phyloP scores from a whole-genome alignment of 768 basidiomycete species.

The Leccinum broughii region DNA sequence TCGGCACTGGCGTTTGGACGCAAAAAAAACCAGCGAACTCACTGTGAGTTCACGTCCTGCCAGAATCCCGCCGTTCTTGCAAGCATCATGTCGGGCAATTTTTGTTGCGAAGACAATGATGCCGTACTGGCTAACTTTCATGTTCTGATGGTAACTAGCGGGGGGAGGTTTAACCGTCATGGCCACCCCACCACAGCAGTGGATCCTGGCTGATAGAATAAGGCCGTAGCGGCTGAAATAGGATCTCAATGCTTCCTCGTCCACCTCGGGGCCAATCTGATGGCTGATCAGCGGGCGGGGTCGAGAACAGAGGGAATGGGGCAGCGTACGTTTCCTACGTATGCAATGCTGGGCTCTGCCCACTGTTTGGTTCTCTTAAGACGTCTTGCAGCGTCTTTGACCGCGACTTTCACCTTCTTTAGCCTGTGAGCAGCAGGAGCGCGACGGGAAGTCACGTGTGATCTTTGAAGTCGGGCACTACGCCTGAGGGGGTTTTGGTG shows the following conservation, averaged over 20 bases:
- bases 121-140: slow-evolving; percentile 50
- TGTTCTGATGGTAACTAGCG: slow-evolving; percentile 35
- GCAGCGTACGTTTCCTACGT: slow-evolving; percentile 61
- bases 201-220: slow-evolving; percentile 24
- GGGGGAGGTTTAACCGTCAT: slow-evolving; percentile 28
- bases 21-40: slow-evolving; percentile 19
- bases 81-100: slow-evolving; percentile 41
- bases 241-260: slow-evolving; percentile 22
- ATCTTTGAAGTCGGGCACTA: slow-evolving; percentile 8
- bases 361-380: slow-evolving; percentile 7
- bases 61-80: slow-evolving; percentile 42
- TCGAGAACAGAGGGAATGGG: not conserved
- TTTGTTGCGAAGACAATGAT: slow-evolving; percentile 45
- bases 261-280: slow-evolving; percentile 35
- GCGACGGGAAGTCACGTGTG: slow-evolving; percentile 3
- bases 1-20: not conserved
- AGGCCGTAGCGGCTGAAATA: slow-evolving; percentile 29
- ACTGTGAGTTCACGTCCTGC: slow-evolving; percentile 44
- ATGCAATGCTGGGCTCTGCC: slow-evolving; percentile 39
- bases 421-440: not conserved
- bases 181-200: slow-evolving; percentile 35
- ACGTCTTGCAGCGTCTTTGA: slow-evolving; percentile 22
- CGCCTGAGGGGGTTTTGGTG: not conserved
- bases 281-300: slow-evolving; percentile 7
- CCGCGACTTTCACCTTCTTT: slow-evolving; percentile 17